A percentile compares a stretch with the other conserved stretches of the same genome.
These are phyloP conservation scores for Pleurostoma richardsiae DNA, from an alignment of 2,329 filamentous ascomycete genomes.

Conservation along the genomic window DNA sequence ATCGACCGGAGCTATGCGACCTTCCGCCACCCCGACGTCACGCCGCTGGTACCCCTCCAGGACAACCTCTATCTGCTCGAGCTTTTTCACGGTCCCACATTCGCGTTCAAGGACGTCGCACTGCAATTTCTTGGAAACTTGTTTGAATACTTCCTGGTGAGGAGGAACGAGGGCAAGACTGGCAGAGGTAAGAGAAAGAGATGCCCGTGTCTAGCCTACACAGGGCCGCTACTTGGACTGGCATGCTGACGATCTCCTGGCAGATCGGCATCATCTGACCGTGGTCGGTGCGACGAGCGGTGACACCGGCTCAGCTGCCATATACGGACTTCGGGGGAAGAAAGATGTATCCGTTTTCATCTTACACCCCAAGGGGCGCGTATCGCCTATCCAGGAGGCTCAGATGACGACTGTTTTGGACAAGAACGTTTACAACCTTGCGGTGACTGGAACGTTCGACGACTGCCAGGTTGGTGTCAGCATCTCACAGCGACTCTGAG, in stretches of 20 bases:
- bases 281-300: slow-evolving; percentile 84
- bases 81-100: slow-evolving; percentile 93
- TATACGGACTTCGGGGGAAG: slow-evolving; percentile 91
- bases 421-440: slow-evolving; percentile 86
- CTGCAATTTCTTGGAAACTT: slow-evolving; percentile 95
- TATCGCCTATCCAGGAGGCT: slow-evolving; percentile 87
- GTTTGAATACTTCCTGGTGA: slow-evolving; percentile 80
- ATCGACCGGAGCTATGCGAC: slow-evolving; percentile 83
- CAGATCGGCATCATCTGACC: slow-evolving; percentile 72
- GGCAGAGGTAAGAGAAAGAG: slow-evolving; percentile 37
- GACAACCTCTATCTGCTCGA: slow-evolving; percentile 81
- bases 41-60: slow-evolving; percentile 74
- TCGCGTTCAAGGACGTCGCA: slow-evolving; percentile 92
- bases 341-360: slow-evolving; percentile 97
- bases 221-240: slow-evolving; percentile 5
- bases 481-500: no score
- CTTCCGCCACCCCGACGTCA: slow-evolving; percentile 75
- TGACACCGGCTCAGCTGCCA: slow-evolving; percentile 89
- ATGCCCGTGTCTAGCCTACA: neutral
- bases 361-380: slow-evolving; percentile 83
- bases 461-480: slow-evolving; percentile 64
- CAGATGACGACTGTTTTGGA: slow-evolving; percentile 97
- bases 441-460: slow-evolving; percentile 87
- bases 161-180: slow-evolving; percentile 66
- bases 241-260: slow-evolving; percentile 12